Conservation (phyloP, 2,329 filamentous ascomycete genomes). For the Trichoderma sp. region DNA sequence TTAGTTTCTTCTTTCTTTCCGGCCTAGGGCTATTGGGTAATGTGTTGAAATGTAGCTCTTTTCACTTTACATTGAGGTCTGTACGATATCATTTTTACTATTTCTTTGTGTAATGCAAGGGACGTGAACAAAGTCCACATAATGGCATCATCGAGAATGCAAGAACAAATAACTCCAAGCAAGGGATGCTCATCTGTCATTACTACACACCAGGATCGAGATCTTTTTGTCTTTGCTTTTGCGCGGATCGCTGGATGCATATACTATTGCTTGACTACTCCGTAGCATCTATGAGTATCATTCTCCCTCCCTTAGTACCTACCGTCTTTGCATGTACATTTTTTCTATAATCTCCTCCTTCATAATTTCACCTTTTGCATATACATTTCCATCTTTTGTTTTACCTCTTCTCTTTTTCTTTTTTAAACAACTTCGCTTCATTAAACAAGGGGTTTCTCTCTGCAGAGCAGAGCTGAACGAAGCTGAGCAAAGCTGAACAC, state of each 20-base stretch:
- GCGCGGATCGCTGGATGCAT: neutral
- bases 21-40: neutral
- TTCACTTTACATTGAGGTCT: neutral
- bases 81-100: neutral
- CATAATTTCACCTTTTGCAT: neutral
- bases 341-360: neutral
- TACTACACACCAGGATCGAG: neutral
- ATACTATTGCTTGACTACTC: too few species aligned
- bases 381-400: neutral
- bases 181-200: neutral
- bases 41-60: neutral
- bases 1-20: neutral
- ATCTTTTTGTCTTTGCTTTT: neutral
- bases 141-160: neutral
- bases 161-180: neutral
- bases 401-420: neutral
- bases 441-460: accelerated
- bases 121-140: neutral
- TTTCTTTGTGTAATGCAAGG: neutral
- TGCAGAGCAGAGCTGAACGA: neutral
- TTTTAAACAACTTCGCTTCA: neutral
- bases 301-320: too few species aligned
- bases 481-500: neutral
- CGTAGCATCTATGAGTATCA: neutral
- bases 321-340: neutral